Percentiles rank a stretch among this genome's conserved stretches.
Conservation (phyloP, 1,139 yeast species). For the Scheffersomyces quercinus region DNA sequence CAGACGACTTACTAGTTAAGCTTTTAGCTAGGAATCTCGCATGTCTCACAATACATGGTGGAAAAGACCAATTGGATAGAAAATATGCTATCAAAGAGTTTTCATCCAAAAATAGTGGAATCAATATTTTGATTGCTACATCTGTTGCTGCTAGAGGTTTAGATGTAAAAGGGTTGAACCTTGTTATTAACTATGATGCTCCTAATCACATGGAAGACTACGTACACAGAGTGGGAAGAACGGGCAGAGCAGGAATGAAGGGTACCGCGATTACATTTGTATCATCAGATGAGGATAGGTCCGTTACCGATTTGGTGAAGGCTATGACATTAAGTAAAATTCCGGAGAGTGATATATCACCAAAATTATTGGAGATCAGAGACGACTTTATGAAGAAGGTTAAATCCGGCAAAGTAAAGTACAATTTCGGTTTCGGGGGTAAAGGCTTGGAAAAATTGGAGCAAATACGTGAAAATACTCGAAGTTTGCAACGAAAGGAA, state of each 20-base stretch:
- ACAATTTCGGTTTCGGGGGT: conserved; percentile 86
- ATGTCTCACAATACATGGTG: conserved; percentile 84
- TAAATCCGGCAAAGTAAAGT: conserved; percentile 67
- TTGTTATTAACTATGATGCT: conserved; percentile 86
- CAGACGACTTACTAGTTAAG: conserved; percentile 66
- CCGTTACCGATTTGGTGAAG: conserved; percentile 70
- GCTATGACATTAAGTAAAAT: conserved; percentile 61
- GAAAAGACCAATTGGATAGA: conserved; percentile 85
- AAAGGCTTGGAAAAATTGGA: conserved; percentile 85
- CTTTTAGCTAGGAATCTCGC: conserved; percentile 58
- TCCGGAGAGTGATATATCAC: conserved; percentile 45
- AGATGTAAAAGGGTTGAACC: conserved; percentile 78
- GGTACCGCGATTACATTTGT: conserved; percentile 84
- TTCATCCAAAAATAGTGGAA: conserved; percentile 50
- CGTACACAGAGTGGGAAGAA: conserved; percentile 94
- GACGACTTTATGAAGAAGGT: conserved; percentile 60
- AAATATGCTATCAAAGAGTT: conserved; percentile 74
- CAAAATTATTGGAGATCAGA: conserved; percentile 54
- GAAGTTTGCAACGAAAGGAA: conserved; percentile 49
- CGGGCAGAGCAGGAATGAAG: conserved; percentile 84
- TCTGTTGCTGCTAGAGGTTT: conserved; percentile 94
- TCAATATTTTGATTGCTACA: conserved; percentile 77
- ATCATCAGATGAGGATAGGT: conserved; percentile 61
- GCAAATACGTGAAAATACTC: conserved; percentile 59
- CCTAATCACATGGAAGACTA: conserved; percentile 95